A percentile compares a stretch with the other conserved stretches of the same genome.
Evolutionary conservation across 2,329 filamentous ascomycete species (phyloP).

Genomic region (Talaromyces sp.): DNA sequence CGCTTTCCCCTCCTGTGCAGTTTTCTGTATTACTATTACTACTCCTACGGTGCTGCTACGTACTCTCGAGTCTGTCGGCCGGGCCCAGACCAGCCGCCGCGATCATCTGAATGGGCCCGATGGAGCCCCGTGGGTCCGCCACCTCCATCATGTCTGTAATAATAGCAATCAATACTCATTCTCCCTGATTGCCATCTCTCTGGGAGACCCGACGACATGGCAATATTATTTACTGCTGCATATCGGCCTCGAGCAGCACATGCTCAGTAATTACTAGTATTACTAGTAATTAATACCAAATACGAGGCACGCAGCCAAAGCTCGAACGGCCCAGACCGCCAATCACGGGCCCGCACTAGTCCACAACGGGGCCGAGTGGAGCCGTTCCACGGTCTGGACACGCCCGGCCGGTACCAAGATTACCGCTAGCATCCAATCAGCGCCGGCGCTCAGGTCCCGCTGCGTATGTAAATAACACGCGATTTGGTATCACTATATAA

Average conservation of each 20-base stretch:
- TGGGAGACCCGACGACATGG: too few species aligned
- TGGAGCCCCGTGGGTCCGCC: not conserved
- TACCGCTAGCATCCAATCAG: not conserved
- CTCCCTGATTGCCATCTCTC: too few species aligned
- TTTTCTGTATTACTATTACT: not conserved
- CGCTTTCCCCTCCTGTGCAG: not conserved
- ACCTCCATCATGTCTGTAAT: not conserved
- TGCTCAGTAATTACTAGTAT: not conserved
- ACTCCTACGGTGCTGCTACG: too few species aligned
- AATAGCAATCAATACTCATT: not conserved
- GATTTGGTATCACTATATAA: not conserved
- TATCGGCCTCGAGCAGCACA: not conserved
- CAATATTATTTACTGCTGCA: not conserved
- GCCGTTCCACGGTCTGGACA: not conserved
- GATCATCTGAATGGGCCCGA: not conserved
- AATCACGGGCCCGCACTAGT: not conserved
- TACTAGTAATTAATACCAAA: not conserved
- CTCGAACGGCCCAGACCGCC: not conserved
- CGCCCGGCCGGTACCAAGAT: not conserved
- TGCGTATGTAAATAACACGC: not conserved
- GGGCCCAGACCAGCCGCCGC: not conserved
- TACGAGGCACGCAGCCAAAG: not conserved
- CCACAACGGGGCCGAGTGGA: not conserved
- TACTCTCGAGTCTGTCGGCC: not conserved
- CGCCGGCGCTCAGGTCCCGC: too few species aligned